Conservation (phyloP, 176 grass and related monocot genomes). For the Oryza punctata region DNA sequence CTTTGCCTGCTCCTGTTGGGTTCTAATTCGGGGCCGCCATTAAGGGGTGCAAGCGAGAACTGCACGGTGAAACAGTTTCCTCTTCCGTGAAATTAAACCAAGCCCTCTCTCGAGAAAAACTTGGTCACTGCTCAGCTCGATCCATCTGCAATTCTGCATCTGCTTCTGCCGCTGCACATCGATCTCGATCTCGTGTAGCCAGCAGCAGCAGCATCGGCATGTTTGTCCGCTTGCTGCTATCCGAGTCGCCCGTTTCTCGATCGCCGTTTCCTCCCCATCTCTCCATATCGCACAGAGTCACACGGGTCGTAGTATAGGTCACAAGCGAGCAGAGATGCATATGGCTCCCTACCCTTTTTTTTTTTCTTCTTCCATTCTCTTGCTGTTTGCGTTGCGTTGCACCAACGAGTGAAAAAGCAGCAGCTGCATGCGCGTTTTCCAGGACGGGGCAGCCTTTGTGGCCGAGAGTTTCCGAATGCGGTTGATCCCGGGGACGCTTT, state of each 20-base stretch:
- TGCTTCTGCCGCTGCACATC: no score
- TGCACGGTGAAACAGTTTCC: neutral
- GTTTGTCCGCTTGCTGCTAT: neutral
- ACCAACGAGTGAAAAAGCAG: no score
- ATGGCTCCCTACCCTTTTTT: no score
- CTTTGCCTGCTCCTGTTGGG: neutral
- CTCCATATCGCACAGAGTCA: no score
- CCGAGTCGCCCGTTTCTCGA: neutral
- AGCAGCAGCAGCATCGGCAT: no score
- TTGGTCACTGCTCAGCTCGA: no score
- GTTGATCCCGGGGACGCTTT: conserved; percentile 1
- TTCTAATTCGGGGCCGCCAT: neutral
- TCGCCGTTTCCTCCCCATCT: neutral
- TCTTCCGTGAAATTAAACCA: conserved; percentile 10
- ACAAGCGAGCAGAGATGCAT: neutral
- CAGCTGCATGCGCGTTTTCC: neutral
- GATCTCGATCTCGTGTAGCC: neutral
- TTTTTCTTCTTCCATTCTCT: neutral
- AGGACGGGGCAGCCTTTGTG: neutral
- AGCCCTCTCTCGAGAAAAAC: neutral
- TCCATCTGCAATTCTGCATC: no score
- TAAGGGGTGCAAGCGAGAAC: neutral
- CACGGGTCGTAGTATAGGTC: neutral
- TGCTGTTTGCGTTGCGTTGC: no score
- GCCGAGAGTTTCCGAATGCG: conserved; percentile 9